phyloP scores from a whole-genome alignment of 2,329 filamentous ascomycete species.

The Stemphylium vesicarium region DNA sequence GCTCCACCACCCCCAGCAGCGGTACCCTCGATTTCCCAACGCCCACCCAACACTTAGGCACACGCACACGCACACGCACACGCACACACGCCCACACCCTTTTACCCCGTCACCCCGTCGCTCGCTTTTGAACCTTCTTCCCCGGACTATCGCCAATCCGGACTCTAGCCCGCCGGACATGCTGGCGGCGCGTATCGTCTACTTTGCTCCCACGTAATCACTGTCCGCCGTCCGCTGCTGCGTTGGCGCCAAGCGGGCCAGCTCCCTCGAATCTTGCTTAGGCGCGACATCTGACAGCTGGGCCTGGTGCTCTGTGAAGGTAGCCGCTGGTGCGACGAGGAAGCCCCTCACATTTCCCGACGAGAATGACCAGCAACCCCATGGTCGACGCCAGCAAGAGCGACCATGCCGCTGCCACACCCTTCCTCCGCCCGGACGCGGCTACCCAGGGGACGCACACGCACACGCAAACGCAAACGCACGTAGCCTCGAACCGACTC shows the following conservation, averaged over 20 bases:
- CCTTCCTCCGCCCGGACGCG: constrained; percentile 29
- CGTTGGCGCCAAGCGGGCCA: constrained; percentile 28
- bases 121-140: constrained; percentile 1
- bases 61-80: neutral
- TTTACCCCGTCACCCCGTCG: neutral
- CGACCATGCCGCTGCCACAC: constrained; percentile 23
- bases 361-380: constrained; percentile 40
- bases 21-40: neutral
- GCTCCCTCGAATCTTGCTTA: constrained; percentile 12
- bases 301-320: constrained; percentile 14
- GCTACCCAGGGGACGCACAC: constrained; percentile 8
- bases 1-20: constrained; percentile 7
- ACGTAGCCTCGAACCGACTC: too few relatives aligned
- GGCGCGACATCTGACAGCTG: constrained; percentile 20
- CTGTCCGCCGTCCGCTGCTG: constrained; percentile 17
- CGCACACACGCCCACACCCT: neutral
- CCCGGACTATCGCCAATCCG: constrained; percentile 7
- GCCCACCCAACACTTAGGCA: constrained; percentile 1
- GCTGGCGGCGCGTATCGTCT: constrained; percentile 31
- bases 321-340: constrained; percentile 28
- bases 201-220: constrained; percentile 37
- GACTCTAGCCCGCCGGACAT: constrained; percentile 20
- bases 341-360: constrained; percentile 21
- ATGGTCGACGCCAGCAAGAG: constrained; percentile 37
- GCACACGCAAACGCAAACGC: too few relatives aligned